These are phyloP conservation scores for Barbarea vulgaris DNA, from an alignment of 345 rosid genomes.

Conservation along the genomic window DNA sequence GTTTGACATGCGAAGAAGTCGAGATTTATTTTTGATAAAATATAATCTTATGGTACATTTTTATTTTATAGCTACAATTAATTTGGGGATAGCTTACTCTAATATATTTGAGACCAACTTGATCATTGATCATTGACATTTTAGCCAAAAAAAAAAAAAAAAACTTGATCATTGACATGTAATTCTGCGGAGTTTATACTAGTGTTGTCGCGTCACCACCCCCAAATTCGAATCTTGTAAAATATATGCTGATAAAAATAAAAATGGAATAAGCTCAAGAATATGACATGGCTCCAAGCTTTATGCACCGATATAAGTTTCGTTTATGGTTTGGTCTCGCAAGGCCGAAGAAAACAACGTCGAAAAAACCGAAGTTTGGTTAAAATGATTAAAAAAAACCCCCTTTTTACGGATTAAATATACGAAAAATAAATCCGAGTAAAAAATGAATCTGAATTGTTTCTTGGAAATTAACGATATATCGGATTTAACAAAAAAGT, in stretches of 20 bases:
- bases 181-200: background rate
- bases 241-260: background rate
- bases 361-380: background rate
- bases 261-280: background rate
- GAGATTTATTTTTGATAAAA: no score
- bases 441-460: background rate
- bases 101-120: no score
- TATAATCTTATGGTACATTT: no score
- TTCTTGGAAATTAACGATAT: background rate
- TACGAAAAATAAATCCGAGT: background rate
- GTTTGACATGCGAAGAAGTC: no score
- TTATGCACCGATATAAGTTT: background rate
- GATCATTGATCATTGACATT: no score
- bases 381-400: background rate
- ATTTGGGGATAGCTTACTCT: no score
- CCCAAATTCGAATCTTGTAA: background rate
- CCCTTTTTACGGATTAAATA: background rate
- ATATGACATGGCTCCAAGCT: background rate
- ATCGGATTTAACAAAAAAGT: background rate
- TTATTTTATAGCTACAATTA: no score
- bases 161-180: no score
- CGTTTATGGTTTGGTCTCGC: background rate
- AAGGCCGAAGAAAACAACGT: background rate
- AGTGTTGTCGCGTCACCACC: background rate
- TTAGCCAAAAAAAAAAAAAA: no score